Conservation (phyloP, 805 yeast genomes). For the Wickerhamia fluorescens region DNA sequence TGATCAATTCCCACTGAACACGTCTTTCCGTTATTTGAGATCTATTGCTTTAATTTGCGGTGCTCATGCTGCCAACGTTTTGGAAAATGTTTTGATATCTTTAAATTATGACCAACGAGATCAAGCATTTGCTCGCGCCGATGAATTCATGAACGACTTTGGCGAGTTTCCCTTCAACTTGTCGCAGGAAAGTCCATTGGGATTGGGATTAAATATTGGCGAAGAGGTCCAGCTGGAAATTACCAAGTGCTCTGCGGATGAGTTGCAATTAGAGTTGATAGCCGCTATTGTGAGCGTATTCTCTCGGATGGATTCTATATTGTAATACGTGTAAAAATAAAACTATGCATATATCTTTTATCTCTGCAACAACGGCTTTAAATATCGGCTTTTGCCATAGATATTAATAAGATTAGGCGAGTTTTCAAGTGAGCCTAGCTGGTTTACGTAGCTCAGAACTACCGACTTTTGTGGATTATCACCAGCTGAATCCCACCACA, state of each 20-base stretch:
- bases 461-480: conserved; percentile 43
- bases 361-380: conserved; percentile 19
- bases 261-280: conserved; percentile 74
- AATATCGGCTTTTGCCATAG: conserved; percentile 10
- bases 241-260: conserved; percentile 42
- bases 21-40: conserved; percentile 66
- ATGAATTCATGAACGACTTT: conserved; percentile 75
- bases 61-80: conserved; percentile 91
- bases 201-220: conserved; percentile 65
- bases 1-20: conserved; percentile 59
- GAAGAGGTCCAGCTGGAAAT: conserved; percentile 48
- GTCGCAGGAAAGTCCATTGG: conserved; percentile 50
- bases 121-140: conserved; percentile 89
- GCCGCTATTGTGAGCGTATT: conserved; percentile 91
- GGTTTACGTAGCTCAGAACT: conserved; percentile 39
- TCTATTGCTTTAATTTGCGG: conserved; percentile 80
- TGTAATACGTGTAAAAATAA: conserved; percentile 32
- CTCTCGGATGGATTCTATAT: conserved; percentile 84
- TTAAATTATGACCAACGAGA: conserved; percentile 85
- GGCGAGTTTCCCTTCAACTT: conserved; percentile 77
- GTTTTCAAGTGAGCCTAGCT: conserved; percentile 17
- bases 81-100: conserved; percentile 77
- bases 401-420: conserved; percentile 10
- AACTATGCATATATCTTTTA: background rate
- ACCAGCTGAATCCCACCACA: conserved; percentile 95